Evolutionary conservation across 2,329 filamentous ascomycete genomes (phyloP), one percentile per base, ranked within the genome.

Genomic region (Phaeosphaeriaceae sp.): DNA sequence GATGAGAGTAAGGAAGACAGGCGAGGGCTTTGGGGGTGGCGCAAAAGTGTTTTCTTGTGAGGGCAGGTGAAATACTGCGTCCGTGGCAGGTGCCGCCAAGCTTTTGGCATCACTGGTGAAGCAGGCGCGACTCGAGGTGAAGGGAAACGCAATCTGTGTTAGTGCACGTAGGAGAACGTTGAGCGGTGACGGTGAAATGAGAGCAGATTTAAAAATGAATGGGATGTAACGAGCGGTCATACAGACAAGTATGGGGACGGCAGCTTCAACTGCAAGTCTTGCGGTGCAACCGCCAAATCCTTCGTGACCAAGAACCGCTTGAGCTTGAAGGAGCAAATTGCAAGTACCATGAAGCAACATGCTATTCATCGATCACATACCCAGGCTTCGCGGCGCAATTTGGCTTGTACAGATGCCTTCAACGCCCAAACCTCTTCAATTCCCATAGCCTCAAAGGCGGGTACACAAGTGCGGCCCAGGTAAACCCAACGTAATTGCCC

Each of bases 401-500:
- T 27, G 25, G 25, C 5, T 9, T 27, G 9, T 27, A 5, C 25
- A 27, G 25, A 27, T 4, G 25, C 25, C 25, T 11, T 75, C 70
- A 86, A 46, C 84, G 76, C 7, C 80, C 81, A 48, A 84, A 79
- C 42, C 68, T 79, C 65, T 79, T 82, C 46, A 85, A 72, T 71
- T 88, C 85, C 61, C 81, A 69, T 63, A 78, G 82, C 57, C 85
- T 77, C 50, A 87, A 65, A 7, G 83, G 83, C 5, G 84, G 83
- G 67, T 85, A 89, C 1, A 87, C 80, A 5, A 88, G 45, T 2
- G 78, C 84, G 4, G 85, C 84, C 85, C 85, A 88, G 0, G 81
- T 79, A 66, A 88, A 88, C 1, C 85, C 85, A 40, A 89, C 83
- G 61, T 85, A 86, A 41, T 85, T 85, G 1, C 85, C 85, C 83